Evolutionary conservation across 2,329 filamentous ascomycete species (phyloP).

Genomic region (Raffaelea deltoideospora): DNA sequence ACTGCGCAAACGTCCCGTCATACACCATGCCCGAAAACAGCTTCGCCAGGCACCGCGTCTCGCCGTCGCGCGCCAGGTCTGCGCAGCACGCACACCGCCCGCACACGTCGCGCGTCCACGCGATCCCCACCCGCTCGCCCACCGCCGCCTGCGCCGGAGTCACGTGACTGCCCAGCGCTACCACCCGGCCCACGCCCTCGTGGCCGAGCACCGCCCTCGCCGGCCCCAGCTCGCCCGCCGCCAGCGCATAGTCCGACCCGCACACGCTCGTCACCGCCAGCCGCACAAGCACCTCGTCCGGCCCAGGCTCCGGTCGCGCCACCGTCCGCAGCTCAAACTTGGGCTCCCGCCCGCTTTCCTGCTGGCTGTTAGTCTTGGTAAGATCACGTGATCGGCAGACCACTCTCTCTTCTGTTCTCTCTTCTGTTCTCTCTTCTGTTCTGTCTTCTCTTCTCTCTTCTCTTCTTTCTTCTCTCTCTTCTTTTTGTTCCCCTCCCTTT

Average conservation of each 20-base stretch:
- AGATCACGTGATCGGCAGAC: no score
- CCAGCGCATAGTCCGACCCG: constrained; percentile 23
- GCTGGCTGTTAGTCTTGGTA: no score
- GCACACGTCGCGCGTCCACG: constrained; percentile 23
- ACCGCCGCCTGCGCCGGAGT: constrained; percentile 10
- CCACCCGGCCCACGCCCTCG: constrained; percentile 27
- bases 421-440: no score
- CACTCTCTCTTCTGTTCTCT: no score
- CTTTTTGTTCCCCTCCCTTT: no score
- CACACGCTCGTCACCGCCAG: constrained; percentile 22
- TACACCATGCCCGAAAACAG: constrained; percentile 18
- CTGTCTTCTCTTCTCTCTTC: no score
- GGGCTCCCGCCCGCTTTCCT: constrained; percentile 4
- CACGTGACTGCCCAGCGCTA: constrained; percentile 19
- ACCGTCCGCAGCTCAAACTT: constrained; percentile 11
- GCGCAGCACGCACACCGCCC: constrained; percentile 16
- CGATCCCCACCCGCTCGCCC: constrained; percentile 22
- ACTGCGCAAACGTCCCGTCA: constrained; percentile 25
- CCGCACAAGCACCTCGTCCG: constrained; percentile 19
- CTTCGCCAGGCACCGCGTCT: constrained; percentile 19
- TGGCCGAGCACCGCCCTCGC: constrained; percentile 23
- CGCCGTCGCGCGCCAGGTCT: constrained; percentile 14
- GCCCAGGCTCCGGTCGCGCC: constrained; percentile 13
- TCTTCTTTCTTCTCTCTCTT: no score
- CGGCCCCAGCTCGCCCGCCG: constrained; percentile 21